Conservation (phyloP, 768 basidiomycete genomes). For the Leccinum truebloodii region DNA sequence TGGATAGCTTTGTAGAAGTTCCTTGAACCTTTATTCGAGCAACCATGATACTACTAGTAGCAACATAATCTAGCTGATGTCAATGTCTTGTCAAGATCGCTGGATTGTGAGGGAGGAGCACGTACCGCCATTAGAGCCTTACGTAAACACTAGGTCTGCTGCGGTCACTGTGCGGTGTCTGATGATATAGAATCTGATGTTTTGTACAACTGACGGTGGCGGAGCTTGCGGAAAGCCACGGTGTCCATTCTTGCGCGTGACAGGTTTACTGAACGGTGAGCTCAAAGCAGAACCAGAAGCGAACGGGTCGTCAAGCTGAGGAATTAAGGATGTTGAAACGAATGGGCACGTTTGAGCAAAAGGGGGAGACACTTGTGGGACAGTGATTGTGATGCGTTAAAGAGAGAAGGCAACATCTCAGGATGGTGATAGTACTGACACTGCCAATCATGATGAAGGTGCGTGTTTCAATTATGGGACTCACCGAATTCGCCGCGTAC, state of each 20-base stretch:
- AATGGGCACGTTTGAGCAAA: background rate
- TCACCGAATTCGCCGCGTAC: background rate
- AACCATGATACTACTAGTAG: background rate
- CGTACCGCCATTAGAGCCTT: too few species aligned
- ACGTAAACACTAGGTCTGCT: too few species aligned
- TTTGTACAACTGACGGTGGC: too few species aligned
- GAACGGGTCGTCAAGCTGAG: background rate
- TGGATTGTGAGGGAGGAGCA: too few species aligned
- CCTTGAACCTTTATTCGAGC: background rate
- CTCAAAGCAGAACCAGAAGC: background rate
- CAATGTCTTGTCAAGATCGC: too few species aligned
- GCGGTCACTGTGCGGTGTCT: too few species aligned
- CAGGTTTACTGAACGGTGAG: background rate
- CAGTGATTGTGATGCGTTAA: background rate
- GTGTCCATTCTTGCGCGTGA: background rate
- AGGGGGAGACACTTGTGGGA: background rate
- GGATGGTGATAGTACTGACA: background rate
- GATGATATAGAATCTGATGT: too few species aligned
- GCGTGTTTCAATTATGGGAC: background rate
- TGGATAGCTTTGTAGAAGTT: background rate
- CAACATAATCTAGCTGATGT: background rate
- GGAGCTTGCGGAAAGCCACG: background rate
- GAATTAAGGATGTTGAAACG: background rate
- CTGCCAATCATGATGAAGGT: background rate
- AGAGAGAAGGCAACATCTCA: background rate